A percentile compares a stretch with the other conserved stretches of the same genome.
Evolutionary conservation across 805 yeast genomes (phyloP).

Genomic region (Yamadazyma sp.): DNA sequence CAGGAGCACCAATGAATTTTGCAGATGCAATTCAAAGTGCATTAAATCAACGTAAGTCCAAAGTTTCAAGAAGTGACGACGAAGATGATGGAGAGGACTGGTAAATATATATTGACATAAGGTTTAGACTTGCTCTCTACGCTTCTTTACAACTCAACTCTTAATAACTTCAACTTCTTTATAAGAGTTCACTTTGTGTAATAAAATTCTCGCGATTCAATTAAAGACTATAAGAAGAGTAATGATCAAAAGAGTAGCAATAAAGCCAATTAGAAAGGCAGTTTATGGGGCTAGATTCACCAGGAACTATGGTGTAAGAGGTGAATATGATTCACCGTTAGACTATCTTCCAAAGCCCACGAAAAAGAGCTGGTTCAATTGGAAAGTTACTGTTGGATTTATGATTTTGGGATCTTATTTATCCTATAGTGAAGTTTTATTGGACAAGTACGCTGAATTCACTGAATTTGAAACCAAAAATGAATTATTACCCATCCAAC

Average conservation of each 20-base stretch:
- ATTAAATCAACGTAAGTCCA: slow-evolving; percentile 72
- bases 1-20: slow-evolving; percentile 59
- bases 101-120: too few species aligned
- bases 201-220: too few species aligned
- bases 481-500: slow-evolving; percentile 27
- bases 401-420: slow-evolving; percentile 20
- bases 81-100: slow-evolving; percentile 67
- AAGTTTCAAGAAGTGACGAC: slow-evolving; percentile 78
- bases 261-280: too few species aligned
- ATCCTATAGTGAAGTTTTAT: slow-evolving; percentile 25
- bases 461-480: slow-evolving; percentile 20
- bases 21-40: slow-evolving; percentile 92
- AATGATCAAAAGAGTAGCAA: too few species aligned
- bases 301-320: slow-evolving; percentile 22
- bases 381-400: slow-evolving; percentile 25
- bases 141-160: background rate
- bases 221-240: too few species aligned
- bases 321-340: slow-evolving; percentile 29
- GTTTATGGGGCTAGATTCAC: too few species aligned
- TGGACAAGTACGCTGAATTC: slow-evolving; percentile 22
- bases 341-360: slow-evolving; percentile 21
- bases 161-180: too few species aligned
- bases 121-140: background rate
- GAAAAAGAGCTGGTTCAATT: slow-evolving; percentile 24
- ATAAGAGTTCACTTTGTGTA: too few species aligned